Conservation (phyloP, 345 rosid species). For the Eucalyptus pumila region DNA sequence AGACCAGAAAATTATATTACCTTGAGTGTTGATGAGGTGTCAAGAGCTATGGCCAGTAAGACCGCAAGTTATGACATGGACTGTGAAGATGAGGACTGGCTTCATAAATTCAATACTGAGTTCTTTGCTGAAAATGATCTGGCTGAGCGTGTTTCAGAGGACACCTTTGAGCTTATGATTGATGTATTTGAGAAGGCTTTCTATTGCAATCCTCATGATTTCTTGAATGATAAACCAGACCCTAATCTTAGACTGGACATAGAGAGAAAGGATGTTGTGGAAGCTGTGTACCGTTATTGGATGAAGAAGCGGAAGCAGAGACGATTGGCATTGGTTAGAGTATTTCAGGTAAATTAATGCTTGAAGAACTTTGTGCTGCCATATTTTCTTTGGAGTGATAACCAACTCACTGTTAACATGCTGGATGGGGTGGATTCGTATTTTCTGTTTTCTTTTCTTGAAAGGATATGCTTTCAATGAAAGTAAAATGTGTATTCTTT, state of each 20-base stretch:
- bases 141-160: conserved; percentile 30
- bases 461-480: not conserved
- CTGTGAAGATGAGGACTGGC: conserved; percentile 91
- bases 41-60: conserved; percentile 64
- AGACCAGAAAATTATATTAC: conserved; percentile 56
- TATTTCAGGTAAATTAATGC: conserved; percentile 61
- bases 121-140: conserved; percentile 7
- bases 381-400: not conserved
- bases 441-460: not conserved
- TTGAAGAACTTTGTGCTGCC: not conserved
- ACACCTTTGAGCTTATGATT: conserved; percentile 73
- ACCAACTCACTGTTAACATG: not conserved
- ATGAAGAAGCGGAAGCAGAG: conserved; percentile 58
- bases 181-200: conserved; percentile 79
- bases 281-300: conserved; percentile 79
- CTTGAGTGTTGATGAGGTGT: conserved; percentile 48
- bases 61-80: conserved; percentile 81
- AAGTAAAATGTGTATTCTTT: not conserved
- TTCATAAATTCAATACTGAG: conserved; percentile 38
- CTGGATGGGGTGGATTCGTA: not conserved
- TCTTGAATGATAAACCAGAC: conserved; percentile 36
- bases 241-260: conserved; percentile 24
- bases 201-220: conserved; percentile 45
- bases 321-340: conserved; percentile 45
- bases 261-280: conserved; percentile 47